phyloP scores from a whole-genome alignment of 257 asterid species.

The Plectranthus barbatus region DNA sequence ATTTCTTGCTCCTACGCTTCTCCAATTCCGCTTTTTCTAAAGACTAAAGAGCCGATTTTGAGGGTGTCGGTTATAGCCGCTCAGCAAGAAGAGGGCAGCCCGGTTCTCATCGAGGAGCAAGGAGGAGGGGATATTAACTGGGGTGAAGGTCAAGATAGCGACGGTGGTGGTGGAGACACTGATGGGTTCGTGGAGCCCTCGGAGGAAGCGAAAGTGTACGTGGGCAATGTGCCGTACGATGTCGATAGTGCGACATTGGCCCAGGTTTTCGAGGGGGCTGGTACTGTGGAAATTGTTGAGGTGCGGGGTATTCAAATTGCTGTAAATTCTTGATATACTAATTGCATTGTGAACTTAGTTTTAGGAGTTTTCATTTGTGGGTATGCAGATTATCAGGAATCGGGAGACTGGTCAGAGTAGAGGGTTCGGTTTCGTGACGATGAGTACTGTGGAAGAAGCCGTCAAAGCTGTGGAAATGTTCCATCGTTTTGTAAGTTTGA shows the following conservation, averaged over 20 bases:
- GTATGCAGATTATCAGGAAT: slow-evolving; percentile 59
- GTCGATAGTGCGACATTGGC: slow-evolving; percentile 64
- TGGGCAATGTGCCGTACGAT: slow-evolving; percentile 83
- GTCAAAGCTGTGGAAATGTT: slow-evolving; percentile 79
- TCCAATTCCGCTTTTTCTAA: slow-evolving; percentile 19
- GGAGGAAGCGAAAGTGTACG: slow-evolving; percentile 78
- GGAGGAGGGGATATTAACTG: slow-evolving; percentile 24
- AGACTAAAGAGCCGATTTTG: slow-evolving; percentile 25
- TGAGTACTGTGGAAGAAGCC: slow-evolving; percentile 86
- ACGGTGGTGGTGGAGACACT: slow-evolving; percentile 25
- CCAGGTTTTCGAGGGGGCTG: slow-evolving; percentile 63
- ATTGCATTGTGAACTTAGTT: neutral
- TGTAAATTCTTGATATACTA: neutral
- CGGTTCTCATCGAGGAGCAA: slow-evolving; percentile 36
- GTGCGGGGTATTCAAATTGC: slow-evolving; percentile 16
- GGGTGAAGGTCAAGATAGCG: slow-evolving; percentile 18
- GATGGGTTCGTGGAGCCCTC: slow-evolving; percentile 33
- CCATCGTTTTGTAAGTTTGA: slow-evolving; percentile 63
- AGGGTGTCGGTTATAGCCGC: slow-evolving; percentile 43
- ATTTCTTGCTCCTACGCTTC: slow-evolving; percentile 38
- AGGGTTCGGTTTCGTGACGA: slow-evolving; percentile 93
- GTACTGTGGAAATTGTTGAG: slow-evolving; percentile 85
- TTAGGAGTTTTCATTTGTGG: slow-evolving; percentile 1
- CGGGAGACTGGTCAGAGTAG: slow-evolving; percentile 77
- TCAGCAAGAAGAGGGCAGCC: slow-evolving; percentile 45